Evolutionary conservation across 345 rosid genomes (phyloP), one percentile per base, ranked within the genome.

Genomic region (Psidium guajava): DNA sequence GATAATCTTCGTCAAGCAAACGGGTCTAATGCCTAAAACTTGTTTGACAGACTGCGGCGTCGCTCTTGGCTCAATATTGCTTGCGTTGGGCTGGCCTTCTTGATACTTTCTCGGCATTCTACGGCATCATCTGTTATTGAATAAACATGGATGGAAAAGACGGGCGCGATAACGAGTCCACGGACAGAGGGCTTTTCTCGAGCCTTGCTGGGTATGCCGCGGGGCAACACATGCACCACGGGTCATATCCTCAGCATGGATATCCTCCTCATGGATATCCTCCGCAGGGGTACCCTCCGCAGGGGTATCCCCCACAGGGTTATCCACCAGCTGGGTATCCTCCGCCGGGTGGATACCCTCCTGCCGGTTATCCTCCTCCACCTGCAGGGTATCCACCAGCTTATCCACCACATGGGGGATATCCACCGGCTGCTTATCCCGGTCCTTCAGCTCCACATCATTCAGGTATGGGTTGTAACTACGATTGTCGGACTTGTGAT

Each of bases 151-250:
- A 69, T 83, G 96, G 93, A 85, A 87, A 27, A 3, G 74, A 61
- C 2, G 74, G 74, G 74, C 74, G 42, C 77, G 51, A 49, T 49
- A 49, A 49, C 51, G 51, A 49, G 13, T 51, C 91, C 10, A 83
- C 82, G 21, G 94, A 94, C 89, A 95, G 84, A 90, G 99, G 98
- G 58, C 82, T 95, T 83, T 89, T 95, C 84, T 95, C 96, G 36
- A 27, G 87, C 87, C 92, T 94, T 54, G 95, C 89, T 85, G 98
- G 96, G 73, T 94, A 64, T 80, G 96, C 94, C 56, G 91, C 89
- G 2, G 96, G 94, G 58, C 89, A 89, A 59, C 20, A 85, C 64
- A 85, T 51, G n/a, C 86, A 80, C 15, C 84, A 56, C 10, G 92
- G 91, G 36, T 51, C 88, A n/a, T 84, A 87, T 58, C 91, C 90